Evolutionary conservation across 148 eudicot genomes (phyloP).

Genomic region (Rheum nobile): DNA sequence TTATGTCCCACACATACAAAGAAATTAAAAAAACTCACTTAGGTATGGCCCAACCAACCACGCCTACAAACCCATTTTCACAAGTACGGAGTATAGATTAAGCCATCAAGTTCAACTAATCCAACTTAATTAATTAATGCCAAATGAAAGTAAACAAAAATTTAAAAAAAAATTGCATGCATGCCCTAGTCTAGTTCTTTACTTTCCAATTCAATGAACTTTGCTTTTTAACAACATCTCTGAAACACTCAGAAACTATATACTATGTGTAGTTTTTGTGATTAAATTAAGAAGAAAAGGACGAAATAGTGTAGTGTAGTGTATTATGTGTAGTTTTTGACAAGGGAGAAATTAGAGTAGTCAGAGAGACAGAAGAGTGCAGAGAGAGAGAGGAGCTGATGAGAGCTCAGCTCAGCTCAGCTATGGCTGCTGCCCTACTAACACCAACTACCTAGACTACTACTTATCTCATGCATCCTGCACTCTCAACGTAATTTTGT

Average conservation of each 20-base stretch:
- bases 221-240: background rate
- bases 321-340: no score
- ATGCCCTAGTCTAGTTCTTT: background rate
- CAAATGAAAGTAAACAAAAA: background rate
- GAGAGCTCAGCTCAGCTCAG: no score
- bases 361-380: no score
- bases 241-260: background rate
- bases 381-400: no score
- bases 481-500: no score
- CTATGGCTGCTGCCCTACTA: no score
- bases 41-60: slow-evolving; percentile 1
- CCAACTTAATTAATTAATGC: background rate
- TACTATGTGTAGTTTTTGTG: no score
- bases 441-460: no score
- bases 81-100: background rate
- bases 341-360: no score
- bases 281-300: no score
- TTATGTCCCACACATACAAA: slow-evolving; percentile 3
- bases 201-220: background rate
- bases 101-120: background rate
- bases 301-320: no score
- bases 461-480: no score
- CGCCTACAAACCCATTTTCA: background rate
- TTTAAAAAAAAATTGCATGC: background rate
- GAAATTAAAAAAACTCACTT: background rate